Base-by-base conservation (phyloP, 1,139 yeast species). In the Ogataea hybrid region DNA sequence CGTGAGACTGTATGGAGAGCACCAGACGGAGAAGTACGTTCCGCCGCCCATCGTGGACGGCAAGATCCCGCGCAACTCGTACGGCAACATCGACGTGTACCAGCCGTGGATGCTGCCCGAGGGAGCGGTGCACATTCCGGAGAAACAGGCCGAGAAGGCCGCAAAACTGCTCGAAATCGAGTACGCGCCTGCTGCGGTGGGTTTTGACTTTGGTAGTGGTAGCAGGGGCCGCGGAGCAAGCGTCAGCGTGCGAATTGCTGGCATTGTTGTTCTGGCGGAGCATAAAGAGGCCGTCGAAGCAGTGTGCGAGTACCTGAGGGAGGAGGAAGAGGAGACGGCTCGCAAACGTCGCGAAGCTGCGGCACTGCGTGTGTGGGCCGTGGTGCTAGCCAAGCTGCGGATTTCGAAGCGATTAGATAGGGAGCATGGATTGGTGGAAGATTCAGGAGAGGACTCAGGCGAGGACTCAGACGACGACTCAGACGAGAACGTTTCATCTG, bases 151-250 rank as follows among this genome's bases (percentile, higher is more conserved):
- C 0, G 79, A 75, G 33, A 70, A 70, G 41, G 96, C 97, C 0
- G 95, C 95, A 0, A 74, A 71, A 43, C 58, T 81, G 1, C 54
- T 90, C 17, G 80, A 75, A 0, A 71, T 92, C 6, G 96, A 88
- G 55, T 89, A 73, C 64, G 97, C 96, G 0, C 80, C 78, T 37
- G 97, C 97, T 0, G 88, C 90, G 4, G 81, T 83, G 4, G 89
- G 94, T 0, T 90, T 94, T 65, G 92, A 86, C 45, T 92, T 86
- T 62, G 48, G 42, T 18, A 32, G 36, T 20, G 47, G 37, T 21
- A 47, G 47, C 8, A 58, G 60, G 44, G 53, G 60, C 12, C 40
- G 46, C 11, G 45, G 52, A n/a, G 58, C 75, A 35, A 65, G 65
- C 4, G 81, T 84, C 0, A 79, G 79, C 16, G 95, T 95, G 0